A percentile compares a stretch with the other conserved stretches of the same genome.
Evolutionary conservation across 2,329 filamentous ascomycete species (phyloP).

Genomic region (Fusarium sambucinum): DNA sequence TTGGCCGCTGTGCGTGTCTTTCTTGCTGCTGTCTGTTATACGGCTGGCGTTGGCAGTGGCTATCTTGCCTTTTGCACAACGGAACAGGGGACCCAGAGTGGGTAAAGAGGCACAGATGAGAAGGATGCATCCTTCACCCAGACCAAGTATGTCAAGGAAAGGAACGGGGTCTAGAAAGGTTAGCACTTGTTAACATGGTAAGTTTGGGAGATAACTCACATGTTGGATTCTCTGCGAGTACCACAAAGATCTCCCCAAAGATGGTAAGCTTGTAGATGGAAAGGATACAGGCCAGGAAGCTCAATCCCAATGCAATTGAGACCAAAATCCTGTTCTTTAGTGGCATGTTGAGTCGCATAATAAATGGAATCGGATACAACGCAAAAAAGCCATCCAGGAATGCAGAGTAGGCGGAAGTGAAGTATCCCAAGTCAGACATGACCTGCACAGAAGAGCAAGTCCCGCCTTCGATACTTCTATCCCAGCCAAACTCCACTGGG

Average conservation of each 20-base stretch:
- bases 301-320: slow-evolving; percentile 44
- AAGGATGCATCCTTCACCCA: slow-evolving; percentile 45
- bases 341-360: slow-evolving; percentile 47
- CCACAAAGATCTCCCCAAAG: slow-evolving; percentile 41
- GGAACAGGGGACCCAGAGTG: slow-evolving; percentile 42
- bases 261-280: slow-evolving; percentile 47
- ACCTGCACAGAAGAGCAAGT: slow-evolving; percentile 36
- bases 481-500: slow-evolving; percentile 43
- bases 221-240: slow-evolving; percentile 41
- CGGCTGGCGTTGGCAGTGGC: slow-evolving; percentile 16
- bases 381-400: slow-evolving; percentile 48
- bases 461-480: slow-evolving; percentile 36
- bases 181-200: background rate
- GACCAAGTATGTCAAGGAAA: slow-evolving; percentile 45
- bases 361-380: slow-evolving; percentile 44
- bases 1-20: background rate
- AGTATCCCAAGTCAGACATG: slow-evolving; percentile 44
- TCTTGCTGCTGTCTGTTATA: slow-evolving; percentile 7
- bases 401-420: slow-evolving; percentile 46
- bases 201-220: slow-evolving; percentile 26
- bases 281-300: slow-evolving; percentile 39
- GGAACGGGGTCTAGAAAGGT: slow-evolving; percentile 25
- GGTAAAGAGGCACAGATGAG: slow-evolving; percentile 45
- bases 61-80: slow-evolving; percentile 34
- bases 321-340: slow-evolving; percentile 42